phyloP scores from a whole-genome alignment of 2,329 filamentous ascomycete genomes.

The Xylaria arbuscula region DNA sequence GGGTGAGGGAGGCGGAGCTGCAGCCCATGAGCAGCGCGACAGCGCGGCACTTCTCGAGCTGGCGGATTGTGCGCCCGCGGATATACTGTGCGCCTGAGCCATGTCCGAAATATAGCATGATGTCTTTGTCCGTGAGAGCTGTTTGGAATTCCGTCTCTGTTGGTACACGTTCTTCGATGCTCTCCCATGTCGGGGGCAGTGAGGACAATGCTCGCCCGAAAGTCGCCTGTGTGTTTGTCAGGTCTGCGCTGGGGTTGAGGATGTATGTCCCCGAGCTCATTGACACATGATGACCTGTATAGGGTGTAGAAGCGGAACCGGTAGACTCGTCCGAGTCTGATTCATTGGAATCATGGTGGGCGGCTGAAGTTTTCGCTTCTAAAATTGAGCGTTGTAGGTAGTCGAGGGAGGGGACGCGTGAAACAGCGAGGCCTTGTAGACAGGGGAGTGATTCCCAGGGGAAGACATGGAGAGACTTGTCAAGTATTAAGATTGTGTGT shows the following conservation, averaged over 20 bases:
- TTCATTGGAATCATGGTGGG: slow-evolving; percentile 24
- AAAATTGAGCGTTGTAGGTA: slow-evolving; percentile 81
- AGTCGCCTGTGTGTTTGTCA: slow-evolving; percentile 80
- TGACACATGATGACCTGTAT: slow-evolving; percentile 66
- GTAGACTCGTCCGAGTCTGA: slow-evolving; percentile 38
- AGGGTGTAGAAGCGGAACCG: slow-evolving; percentile 39
- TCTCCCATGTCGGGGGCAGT: slow-evolving; percentile 77
- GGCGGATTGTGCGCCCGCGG: slow-evolving; percentile 82
- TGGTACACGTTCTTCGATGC: slow-evolving; percentile 75
- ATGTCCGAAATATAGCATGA: slow-evolving; percentile 95
- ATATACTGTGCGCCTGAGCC: slow-evolving; percentile 96
- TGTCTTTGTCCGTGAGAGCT: slow-evolving; percentile 72
- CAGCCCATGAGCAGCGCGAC: slow-evolving; percentile 94
- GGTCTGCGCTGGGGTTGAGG: slow-evolving; percentile 87
- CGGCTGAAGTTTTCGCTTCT: slow-evolving; percentile 54
- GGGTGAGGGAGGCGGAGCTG: slow-evolving; percentile 82
- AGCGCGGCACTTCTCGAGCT: slow-evolving; percentile 77
- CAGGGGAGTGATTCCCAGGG: slow-evolving; percentile 97
- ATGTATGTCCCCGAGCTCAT: slow-evolving; percentile 76
- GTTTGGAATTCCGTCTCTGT: slow-evolving; percentile 80
- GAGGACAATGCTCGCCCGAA: slow-evolving; percentile 74
- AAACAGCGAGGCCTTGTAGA: slow-evolving; percentile 81
- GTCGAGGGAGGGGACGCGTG: slow-evolving; percentile 86
- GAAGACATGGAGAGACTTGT: slow-evolving; percentile 90
- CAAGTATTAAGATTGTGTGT: slow-evolving; percentile 89